Conservation (phyloP, 768 basidiomycete genomes). For the Melanogaster broomeanus region DNA sequence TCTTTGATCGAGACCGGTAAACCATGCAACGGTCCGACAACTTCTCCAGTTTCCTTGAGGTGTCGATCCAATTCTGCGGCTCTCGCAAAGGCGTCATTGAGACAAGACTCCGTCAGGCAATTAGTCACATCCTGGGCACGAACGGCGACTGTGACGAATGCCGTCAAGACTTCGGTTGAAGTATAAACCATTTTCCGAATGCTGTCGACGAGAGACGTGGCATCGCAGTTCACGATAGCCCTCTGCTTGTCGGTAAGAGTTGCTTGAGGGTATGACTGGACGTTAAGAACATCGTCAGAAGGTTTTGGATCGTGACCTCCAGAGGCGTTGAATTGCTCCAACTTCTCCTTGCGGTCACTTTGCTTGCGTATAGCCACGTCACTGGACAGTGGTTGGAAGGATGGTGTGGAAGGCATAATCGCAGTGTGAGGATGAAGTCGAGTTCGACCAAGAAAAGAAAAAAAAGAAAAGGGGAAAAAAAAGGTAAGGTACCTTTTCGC, state of each 20-base stretch:
- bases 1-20: constrained; percentile 49
- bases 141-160: constrained; percentile 28
- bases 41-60: constrained; percentile 44
- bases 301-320: constrained; percentile 2
- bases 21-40: constrained; percentile 48
- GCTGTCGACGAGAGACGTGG: constrained; percentile 24
- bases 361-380: constrained; percentile 25
- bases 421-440: neutral
- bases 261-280: constrained; percentile 30
- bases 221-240: constrained; percentile 31
- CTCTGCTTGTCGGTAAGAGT: constrained; percentile 26
- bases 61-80: constrained; percentile 53
- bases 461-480: no score
- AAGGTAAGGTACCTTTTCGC: no score
- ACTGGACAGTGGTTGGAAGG: neutral
- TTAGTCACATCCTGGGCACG: constrained; percentile 41
- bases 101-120: constrained; percentile 60
- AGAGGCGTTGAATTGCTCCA: constrained; percentile 8
- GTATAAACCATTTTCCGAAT: constrained; percentile 24
- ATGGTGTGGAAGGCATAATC: constrained; percentile 8
- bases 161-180: constrained; percentile 25
- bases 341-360: constrained; percentile 20
- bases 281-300: constrained; percentile 7
- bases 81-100: constrained; percentile 48
- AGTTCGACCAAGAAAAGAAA: no score